These are phyloP conservation scores for Cardiospermum halicacabum DNA, from an alignment of 345 rosid species.

Conservation along the genomic window DNA sequence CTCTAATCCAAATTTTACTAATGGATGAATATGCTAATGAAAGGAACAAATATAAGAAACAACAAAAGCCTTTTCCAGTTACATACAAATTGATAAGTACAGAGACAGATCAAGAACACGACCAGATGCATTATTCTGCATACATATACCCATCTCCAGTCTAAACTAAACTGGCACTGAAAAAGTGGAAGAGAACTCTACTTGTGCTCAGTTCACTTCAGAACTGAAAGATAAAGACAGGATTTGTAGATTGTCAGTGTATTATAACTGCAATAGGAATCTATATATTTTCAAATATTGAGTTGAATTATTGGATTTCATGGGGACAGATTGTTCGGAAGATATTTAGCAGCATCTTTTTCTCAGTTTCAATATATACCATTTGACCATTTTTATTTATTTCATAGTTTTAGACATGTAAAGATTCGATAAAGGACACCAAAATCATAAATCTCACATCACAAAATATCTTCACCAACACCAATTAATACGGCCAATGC, in stretches of 20 bases:
- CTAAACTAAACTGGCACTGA: not conserved
- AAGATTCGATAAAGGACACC: not conserved
- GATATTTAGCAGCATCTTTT: not conserved
- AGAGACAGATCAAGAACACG: constrained; percentile 6
- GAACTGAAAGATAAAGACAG: not conserved
- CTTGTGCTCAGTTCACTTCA: not conserved
- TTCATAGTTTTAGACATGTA: not conserved
- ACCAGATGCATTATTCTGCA: not conserved
- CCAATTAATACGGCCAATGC: no score
- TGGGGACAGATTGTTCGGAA: not conserved
- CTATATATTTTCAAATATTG: not conserved
- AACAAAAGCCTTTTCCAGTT: no score
- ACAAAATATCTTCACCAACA: no score
- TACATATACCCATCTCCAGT: not conserved
- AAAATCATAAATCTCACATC: not conserved
- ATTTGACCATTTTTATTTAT: not conserved
- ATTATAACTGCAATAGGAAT: not conserved
- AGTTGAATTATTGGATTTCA: not conserved
- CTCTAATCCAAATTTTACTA: no score
- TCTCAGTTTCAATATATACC: not conserved
- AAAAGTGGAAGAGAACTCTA: constrained; percentile 2
- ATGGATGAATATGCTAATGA: no score
- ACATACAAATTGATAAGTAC: not conserved
- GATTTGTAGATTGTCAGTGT: not conserved
- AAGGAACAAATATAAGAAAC: no score